Base-by-base conservation (phyloP, 345 rosid species). In the Acer campestre region DNA sequence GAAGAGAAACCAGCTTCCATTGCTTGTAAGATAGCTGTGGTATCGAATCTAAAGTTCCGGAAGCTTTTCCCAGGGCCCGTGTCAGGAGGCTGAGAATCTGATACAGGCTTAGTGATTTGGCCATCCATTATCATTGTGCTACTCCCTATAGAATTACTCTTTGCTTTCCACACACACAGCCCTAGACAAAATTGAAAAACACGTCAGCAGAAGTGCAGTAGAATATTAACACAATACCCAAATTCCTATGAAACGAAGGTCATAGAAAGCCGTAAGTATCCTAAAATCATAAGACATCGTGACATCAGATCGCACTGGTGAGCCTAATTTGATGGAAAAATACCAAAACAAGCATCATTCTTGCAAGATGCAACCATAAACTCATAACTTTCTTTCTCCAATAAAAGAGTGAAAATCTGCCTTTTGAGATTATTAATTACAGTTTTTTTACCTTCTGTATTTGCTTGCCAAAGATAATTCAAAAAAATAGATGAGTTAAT, bases 141-240 rank as follows among this genome's bases (percentile, higher is more conserved):
- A 76, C 79, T 89, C 73, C 94, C 99, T 38, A 67, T 83, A 58
- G 85, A 83, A 80, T 78, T 81, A 73, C 84, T 84, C 91, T 78
- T 96, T 29, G 95, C 97, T 88, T 92, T 96, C 95, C 97, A 96
- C 70, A 94, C 85, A 62, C 89, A 84, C 53, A 82, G 80, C 69
- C 90, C 98, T 96, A 68, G 72, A 80, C 23, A 73, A 38, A 80
- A 22, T 75, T 40, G 48, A 70, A 7, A 11, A 68, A 62, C 62
- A 67, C 31, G 56, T 78, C 72, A 77, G 71, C 17, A 53, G 20
- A 44, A 71, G 35, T 1, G 9, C 7, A 23, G 25, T 22, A 63
- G 5, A 23, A 65, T 9, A 76, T 66, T 27, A 75, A 46, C 38
- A 53, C 14, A 25, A 23, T 18, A 68, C 27, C 63, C 14, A 68